Evolutionary conservation across 352 stramenopile genomes (phyloP), one percentile per base, ranked within the genome.

Genomic region (Globisporangium cylindrosporum): DNA sequence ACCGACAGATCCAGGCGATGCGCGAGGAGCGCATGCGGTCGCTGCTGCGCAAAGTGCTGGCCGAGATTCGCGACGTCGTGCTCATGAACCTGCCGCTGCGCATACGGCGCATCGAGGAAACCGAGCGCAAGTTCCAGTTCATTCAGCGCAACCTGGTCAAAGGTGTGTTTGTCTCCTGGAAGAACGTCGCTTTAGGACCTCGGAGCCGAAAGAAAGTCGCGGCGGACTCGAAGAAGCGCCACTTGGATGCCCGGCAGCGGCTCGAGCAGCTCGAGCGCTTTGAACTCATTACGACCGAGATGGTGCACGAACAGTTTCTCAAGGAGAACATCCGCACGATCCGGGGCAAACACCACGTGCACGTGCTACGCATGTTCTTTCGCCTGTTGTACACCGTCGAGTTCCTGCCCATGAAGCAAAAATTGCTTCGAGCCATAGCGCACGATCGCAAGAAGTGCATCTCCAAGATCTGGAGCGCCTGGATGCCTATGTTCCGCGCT

Each of bases 261-360:
- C 79, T 94, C n/a, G 81, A 91, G 49, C 57, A 67, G 1, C 76
- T 91, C 46, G 72, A 84, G 6, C 75, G 86, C 12, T 94, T 92
- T 43, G 79, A 89, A 14, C 70, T 92, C 15, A 82, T 94, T 61
- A 91, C 84, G 20, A 62, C 73, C 38, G 86, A 92, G 64, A 92
- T 94, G 84, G 77, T 92, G 32, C 82, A 92, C 62, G 81, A 90
- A 36, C 84, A 94, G 69, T 88, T 92, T 54, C 72, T 91, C 51
- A 91, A 90, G 67, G 86, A 89, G 24, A 91, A 90, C 64, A 90
- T 92, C 60, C 84, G 86, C 4, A 56, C 71, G 27, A 80, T 91
- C 46, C 81, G 82, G 10, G 55, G 67, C 3, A 58, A 62, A 3
- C 74, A 86, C 54, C 54, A 70, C 9, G 49, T 55, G 24, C 77